Conservation (phyloP, 2,329 filamentous ascomycete genomes). For the Sporothrix inflata region DNA sequence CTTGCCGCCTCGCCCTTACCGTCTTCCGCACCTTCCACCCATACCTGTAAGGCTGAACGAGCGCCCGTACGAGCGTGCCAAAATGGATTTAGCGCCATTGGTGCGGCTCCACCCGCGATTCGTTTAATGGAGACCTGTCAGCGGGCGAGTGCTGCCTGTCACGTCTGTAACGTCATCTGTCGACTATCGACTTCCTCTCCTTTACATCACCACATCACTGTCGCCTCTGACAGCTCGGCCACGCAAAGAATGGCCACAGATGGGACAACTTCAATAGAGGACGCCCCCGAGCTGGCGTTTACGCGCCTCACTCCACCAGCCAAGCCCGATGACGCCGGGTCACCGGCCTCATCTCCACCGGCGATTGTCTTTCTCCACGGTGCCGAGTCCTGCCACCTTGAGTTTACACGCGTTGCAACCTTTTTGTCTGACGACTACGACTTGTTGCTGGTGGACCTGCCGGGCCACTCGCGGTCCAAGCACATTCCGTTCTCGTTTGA, state of each 20-base stretch:
- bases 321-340: background rate
- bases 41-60: too few species aligned
- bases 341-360: background rate
- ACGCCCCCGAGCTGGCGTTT: background rate
- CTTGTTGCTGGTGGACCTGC: background rate
- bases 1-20: too few species aligned
- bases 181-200: background rate
- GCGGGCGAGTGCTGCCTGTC: too few species aligned
- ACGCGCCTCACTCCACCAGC: background rate
- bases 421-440: background rate
- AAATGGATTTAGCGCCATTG: too few species aligned
- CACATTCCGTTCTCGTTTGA: constrained; percentile 7
- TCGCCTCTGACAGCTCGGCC: background rate
- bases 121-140: too few species aligned
- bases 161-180: background rate
- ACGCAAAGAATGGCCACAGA: background rate
- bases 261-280: background rate
- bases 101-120: too few species aligned
- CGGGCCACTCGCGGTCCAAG: constrained; percentile 6
- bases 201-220: background rate
- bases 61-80: too few species aligned
- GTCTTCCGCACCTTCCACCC: too few species aligned
- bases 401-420: constrained; percentile 2
- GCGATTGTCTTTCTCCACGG: constrained; percentile 10
- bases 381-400: constrained; percentile 13